Base-by-base conservation (phyloP, 2,329 filamentous ascomycete species). In the Xylogone sp. region DNA sequence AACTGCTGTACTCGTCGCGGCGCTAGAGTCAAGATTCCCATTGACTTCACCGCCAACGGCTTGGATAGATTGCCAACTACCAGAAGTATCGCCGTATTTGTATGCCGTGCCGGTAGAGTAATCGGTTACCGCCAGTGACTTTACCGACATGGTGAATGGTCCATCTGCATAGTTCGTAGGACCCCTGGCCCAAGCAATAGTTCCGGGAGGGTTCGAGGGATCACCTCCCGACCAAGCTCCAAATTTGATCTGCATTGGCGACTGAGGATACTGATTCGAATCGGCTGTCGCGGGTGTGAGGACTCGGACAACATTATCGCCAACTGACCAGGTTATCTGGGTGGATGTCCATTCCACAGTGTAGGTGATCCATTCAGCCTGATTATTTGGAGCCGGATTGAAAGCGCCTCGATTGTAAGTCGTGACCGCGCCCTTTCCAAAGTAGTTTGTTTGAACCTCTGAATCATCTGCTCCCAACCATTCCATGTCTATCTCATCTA, bases 401-500 rank as follows among this genome's bases (percentile, higher is more conserved):
- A 90, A 92, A 53, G 88, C 85, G 56, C 90, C 92, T 51, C 94
- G 87, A 72, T 95, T 90, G 75, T 93, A 96, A n/a, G 81, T 81
- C 24, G 81, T 86, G 0, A 90, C 92, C 60, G 88, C 79, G 49
- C 93, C 94, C 71, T 97, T 96, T 68, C 91, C 90, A 62, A 99
- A 99, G 73, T 96, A 99, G 72, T 99, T 99, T 61, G 85, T 88
- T 71, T 99, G 94, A n/a, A 96, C 88, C 69, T 96, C 78, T 52
- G 76, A 74, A 57, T 79, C 72, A 65, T 89, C 81, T 50, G 86
- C 83, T 52, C 94, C 94, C 21, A 99, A 81, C 90, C 92, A 97
- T 71, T 99, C 94, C 75, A 93, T 88, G 69, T 99, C 94, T 65
- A 99, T 96, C 74, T 99, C 94, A 70, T 99, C 94, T 43, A 97